Base-by-base conservation (phyloP, 202 grass and related monocot species). In the Bolboschoenoplectus hybrid region DNA sequence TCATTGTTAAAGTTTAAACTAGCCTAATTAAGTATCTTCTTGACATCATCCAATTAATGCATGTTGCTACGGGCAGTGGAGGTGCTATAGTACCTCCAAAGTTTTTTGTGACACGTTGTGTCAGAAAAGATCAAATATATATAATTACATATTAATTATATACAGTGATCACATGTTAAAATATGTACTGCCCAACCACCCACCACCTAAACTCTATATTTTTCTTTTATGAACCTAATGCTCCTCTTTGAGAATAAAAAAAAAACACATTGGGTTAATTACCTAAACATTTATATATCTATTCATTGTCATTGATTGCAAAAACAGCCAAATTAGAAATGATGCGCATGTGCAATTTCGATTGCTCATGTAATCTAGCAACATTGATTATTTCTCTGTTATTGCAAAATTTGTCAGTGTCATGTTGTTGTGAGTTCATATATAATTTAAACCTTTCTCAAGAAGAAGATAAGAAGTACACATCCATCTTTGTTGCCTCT, bases 401-500 rank as follows among this genome's bases (percentile, higher is more conserved):
- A 11, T 34, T 0, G 9, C 19, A 52, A 34, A 52, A 36, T 67
- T 67, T 67, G 36, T 52, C 71, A 75, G 46, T 34, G 35, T 52
- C 46, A 5, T 53, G 47, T 6, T 35, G 45, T 34, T 36, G 46
- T 53, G 26, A 36, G 26, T 76, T 53, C 47, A 76, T 43, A 17
- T 69, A 43, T 69, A 69, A 43, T 13, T 14, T 76, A 76, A 53
- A 76, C 12, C 72, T 53, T 55, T 74, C 46, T 35, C 4, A 49
- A 51, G 5, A 35, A 53, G 26, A 36, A 51, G 46, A 76, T 14
- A 76, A 52, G 43, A 36, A 14, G 72, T 51, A 12, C n/a, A 53
- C 41, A 76, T 36, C n/a, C 4, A 76, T 76, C 14, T 14, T 26
- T 76, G 26, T 53, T 76, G 26, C 47, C 49, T 35, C 19, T 73